phyloP scores from a whole-genome alignment of 331 rosid genomes.

The Acacia pycnantha region DNA sequence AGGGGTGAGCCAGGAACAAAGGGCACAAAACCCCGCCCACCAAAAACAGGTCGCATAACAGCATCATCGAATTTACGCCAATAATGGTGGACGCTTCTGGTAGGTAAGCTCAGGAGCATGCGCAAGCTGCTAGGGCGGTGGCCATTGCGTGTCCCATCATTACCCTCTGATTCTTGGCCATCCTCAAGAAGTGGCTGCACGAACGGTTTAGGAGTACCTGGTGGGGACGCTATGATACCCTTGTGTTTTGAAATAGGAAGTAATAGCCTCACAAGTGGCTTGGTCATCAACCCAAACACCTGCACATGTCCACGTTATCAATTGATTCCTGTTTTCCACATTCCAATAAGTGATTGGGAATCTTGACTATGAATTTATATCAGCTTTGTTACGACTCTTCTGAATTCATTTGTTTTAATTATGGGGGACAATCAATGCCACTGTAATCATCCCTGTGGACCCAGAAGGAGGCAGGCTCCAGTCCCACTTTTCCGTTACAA shows the following conservation, averaged over 20 bases:
- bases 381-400: not conserved
- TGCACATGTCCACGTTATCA: slow-evolving; percentile 39
- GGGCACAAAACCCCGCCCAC: slow-evolving; percentile 93
- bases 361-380: not conserved
- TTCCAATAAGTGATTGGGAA: not conserved
- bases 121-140: slow-evolving; percentile 48
- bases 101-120: slow-evolving; percentile 60
- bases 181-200: slow-evolving; percentile 61
- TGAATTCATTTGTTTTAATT: not conserved
- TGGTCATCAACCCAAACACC: slow-evolving; percentile 92
- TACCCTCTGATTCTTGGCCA: slow-evolving; percentile 45
- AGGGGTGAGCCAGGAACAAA: slow-evolving; percentile 77
- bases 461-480: not conserved
- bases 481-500: not conserved
- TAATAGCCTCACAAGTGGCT: slow-evolving; percentile 82
- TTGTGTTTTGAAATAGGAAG: slow-evolving; percentile 63
- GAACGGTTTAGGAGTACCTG: slow-evolving; percentile 68
- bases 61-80: slow-evolving; percentile 88
- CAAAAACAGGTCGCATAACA: slow-evolving; percentile 89
- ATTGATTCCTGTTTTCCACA: slow-evolving; percentile 7
- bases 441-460: not conserved
- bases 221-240: slow-evolving; percentile 55
- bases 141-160: slow-evolving; percentile 29
- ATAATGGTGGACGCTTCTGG: slow-evolving; percentile 71
- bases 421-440: not conserved